Evolutionary conservation across 169 alveolate species (phyloP), one percentile per base, ranked within the genome.

Genomic region (Plasmodium chabaudi): DNA sequence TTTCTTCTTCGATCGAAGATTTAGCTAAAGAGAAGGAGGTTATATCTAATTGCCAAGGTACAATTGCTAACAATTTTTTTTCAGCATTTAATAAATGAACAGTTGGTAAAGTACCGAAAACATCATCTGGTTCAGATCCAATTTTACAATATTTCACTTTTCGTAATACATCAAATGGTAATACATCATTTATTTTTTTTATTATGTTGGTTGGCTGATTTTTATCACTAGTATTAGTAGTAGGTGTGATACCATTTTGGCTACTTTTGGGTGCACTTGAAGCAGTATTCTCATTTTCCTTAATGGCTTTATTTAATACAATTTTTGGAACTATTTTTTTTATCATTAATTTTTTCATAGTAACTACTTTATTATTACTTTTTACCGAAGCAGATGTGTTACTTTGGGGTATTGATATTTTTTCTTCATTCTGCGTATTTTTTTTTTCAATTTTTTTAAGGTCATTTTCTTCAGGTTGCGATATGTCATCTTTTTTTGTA

Each of bases 1-100:
- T 64, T 42, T 56, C 92, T 73, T 75, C 89, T 68, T 82, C 91
- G 60, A 49, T 61, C 70, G 73, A 88, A 25, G 88, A 93, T 87
- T 67, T 93, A 91, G 68, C 89, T 59, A 79, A 56, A 10, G 89
- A 53, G 9, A 79, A 79, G 7, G 89, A 79, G 10, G 89, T 67
- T 67, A 79, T 44, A 59, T 79, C 89, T 53, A 79, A 53, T 17
- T 79, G 89, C 89, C 89, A 79, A 34, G 89, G 89, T 5, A 79
- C 89, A 23, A 67, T 79, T 19, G 89, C 89, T 51, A 79, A 13
- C 0, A 79, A 42, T 1, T 5, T 39, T 65, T 79, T 79, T 55
- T 79, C 61, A 34, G 53, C 82, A 55, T 79, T 65, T 53, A 79
- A 51, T 42, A 79, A 67, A 65, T 79, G 89, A 9, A 79, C 89